Evolutionary conservation across 1,284 basidiomycete species (phyloP).

Genomic region (Leccinum subrobustum): DNA sequence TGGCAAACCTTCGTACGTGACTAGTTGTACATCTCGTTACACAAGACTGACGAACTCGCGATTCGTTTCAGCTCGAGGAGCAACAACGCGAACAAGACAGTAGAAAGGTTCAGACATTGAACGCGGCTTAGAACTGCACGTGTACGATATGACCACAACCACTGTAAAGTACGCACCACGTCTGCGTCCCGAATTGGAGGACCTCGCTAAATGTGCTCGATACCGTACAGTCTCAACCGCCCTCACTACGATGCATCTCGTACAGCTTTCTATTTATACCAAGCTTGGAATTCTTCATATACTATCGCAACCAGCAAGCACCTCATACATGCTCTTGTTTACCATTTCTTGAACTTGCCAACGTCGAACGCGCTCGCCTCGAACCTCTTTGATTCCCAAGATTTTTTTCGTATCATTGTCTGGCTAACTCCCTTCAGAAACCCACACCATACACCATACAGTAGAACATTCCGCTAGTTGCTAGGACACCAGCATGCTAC

Average conservation of each 20-base stretch:
- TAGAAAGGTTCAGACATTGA: constrained; percentile 17
- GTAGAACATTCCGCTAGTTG: not conserved
- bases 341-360: not conserved
- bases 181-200: not conserved
- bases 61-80: constrained; percentile 24
- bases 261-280: not conserved
- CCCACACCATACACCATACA: not conserved
- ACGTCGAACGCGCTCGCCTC: not conserved
- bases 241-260: not conserved
- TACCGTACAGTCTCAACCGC: not conserved
- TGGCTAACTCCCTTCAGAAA: not conserved
- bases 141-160: not conserved
- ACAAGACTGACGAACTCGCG: not conserved
- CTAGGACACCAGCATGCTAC: too few relatives aligned
- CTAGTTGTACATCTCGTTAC: not conserved
- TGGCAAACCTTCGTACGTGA: constrained; percentile 29
- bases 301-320: not conserved
- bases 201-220: not conserved
- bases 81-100: constrained; percentile 28
- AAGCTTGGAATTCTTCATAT: not conserved
- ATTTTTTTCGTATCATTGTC: not conserved
- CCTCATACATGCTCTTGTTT: not conserved
- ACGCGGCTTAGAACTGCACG: constrained; percentile 2
- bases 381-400: not conserved
- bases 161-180: not conserved